Conservation (phyloP, 2,329 filamentous ascomycete genomes). For the Sphaerulina vaccinii region DNA sequence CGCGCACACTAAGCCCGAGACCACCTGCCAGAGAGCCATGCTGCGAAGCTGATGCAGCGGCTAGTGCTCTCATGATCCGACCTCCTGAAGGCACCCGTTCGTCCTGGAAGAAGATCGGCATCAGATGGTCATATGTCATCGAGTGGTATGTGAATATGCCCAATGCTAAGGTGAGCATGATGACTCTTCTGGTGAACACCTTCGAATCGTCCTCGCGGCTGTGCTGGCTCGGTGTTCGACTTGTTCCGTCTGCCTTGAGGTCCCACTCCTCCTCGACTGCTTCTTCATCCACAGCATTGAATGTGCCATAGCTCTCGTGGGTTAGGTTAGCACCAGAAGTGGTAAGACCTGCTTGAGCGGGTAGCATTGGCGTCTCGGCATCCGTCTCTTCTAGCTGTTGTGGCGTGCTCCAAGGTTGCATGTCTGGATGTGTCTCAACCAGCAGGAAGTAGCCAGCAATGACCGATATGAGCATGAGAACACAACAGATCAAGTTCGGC, state of each 20-base stretch:
- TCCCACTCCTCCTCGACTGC: slow-evolving; percentile 54
- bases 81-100: slow-evolving; percentile 50
- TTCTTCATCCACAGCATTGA: slow-evolving; percentile 50
- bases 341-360: slow-evolving; percentile 63
- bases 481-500: slow-evolving; percentile 81
- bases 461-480: slow-evolving; percentile 74
- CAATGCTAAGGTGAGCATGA: slow-evolving; percentile 75
- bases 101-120: slow-evolving; percentile 92
- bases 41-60: slow-evolving; percentile 23
- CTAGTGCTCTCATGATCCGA: slow-evolving; percentile 34
- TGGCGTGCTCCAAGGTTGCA: slow-evolving; percentile 56
- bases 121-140: slow-evolving; percentile 89
- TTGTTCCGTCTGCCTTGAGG: slow-evolving; percentile 49
- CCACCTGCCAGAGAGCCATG: slow-evolving; percentile 54
- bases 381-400: slow-evolving; percentile 42
- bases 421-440: slow-evolving; percentile 85
- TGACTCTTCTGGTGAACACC: slow-evolving; percentile 63
- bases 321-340: slow-evolving; percentile 72
- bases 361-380: slow-evolving; percentile 71
- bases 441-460: slow-evolving; percentile 76
- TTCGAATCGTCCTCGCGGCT: slow-evolving; percentile 38
- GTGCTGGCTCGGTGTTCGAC: slow-evolving; percentile 34
- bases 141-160: slow-evolving; percentile 92
- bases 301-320: slow-evolving; percentile 58
- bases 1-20: slow-evolving; percentile 63